These are phyloP conservation scores for Salix exigua DNA, from an alignment of 345 rosid genomes.

Conservation along the genomic window DNA sequence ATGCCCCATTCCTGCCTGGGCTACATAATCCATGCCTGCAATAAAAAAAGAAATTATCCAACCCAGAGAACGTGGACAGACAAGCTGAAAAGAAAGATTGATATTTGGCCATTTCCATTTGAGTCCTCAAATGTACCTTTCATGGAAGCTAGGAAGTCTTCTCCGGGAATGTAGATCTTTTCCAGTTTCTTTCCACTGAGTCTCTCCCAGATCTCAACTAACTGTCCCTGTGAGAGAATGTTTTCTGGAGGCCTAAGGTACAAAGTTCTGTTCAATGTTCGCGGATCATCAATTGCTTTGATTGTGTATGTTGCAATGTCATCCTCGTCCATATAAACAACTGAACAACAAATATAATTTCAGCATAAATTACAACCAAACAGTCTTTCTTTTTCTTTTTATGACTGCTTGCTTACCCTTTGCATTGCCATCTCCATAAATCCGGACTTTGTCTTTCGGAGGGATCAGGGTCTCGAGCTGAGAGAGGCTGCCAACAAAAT, in stretches of 20 bases:
- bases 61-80: background rate
- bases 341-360: slow-evolving; percentile 19
- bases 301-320: slow-evolving; percentile 64
- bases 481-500: slow-evolving; percentile 65
- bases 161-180: slow-evolving; percentile 38
- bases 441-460: slow-evolving; percentile 41
- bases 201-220: slow-evolving; percentile 69
- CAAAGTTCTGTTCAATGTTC: slow-evolving; percentile 62
- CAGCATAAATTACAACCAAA: background rate
- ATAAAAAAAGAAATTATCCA: background rate
- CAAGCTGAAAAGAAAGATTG: background rate
- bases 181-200: slow-evolving; percentile 42
- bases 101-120: background rate
- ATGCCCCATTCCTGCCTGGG: slow-evolving; percentile 68
- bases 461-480: slow-evolving; percentile 63
- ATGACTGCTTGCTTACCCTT: slow-evolving; percentile 41
- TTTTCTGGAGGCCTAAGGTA: slow-evolving; percentile 53
- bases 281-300: slow-evolving; percentile 62
- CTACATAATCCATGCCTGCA: slow-evolving; percentile 53
- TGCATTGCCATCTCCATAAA: slow-evolving; percentile 71
- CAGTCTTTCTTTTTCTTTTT: background rate
- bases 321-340: slow-evolving; percentile 59
- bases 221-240: slow-evolving; percentile 51
- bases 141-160: slow-evolving; percentile 61
- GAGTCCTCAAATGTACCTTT: slow-evolving; percentile 28